Conservation (phyloP, 2,329 filamentous ascomycete genomes). For the Ophiostoma piceae region DNA sequence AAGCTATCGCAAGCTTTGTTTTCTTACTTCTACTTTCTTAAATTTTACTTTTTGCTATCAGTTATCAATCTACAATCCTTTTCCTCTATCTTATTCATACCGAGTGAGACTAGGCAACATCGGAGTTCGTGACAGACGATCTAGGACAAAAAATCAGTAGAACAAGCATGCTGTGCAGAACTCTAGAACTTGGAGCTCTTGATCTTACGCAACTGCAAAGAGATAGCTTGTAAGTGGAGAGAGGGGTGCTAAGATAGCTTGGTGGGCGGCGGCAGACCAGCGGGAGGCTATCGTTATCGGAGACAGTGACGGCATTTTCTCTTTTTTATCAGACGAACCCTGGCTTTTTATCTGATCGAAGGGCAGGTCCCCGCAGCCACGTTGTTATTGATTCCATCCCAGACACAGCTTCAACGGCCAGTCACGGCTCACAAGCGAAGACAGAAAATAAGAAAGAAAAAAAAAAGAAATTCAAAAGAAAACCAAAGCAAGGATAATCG, state of each 20-base stretch:
- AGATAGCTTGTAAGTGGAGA: constrained; percentile 19
- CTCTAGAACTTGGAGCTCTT: neutral
- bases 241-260: constrained; percentile 21
- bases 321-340: neutral
- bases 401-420: neutral
- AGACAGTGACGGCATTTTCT: constrained; percentile 1
- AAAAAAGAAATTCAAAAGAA: neutral
- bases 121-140: neutral
- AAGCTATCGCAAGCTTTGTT: neutral
- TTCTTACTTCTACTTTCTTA: neutral
- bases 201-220: constrained; percentile 14
- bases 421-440: neutral
- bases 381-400: neutral
- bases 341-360: neutral
- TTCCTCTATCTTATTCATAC: neutral
- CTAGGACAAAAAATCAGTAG: neutral
- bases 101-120: constrained; percentile 3
- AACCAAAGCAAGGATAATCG: neutral
- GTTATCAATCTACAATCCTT: neutral
- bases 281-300: constrained; percentile 19
- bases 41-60: neutral
- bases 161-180: neutral
- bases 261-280: constrained; percentile 10
- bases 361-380: neutral
- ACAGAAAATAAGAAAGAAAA: neutral